Percentiles rank a stretch among this genome's conserved stretches.
Evolutionary conservation across 78 protist genomes (phyloP).

Genomic region (Emiliania huxleyi): DNA sequence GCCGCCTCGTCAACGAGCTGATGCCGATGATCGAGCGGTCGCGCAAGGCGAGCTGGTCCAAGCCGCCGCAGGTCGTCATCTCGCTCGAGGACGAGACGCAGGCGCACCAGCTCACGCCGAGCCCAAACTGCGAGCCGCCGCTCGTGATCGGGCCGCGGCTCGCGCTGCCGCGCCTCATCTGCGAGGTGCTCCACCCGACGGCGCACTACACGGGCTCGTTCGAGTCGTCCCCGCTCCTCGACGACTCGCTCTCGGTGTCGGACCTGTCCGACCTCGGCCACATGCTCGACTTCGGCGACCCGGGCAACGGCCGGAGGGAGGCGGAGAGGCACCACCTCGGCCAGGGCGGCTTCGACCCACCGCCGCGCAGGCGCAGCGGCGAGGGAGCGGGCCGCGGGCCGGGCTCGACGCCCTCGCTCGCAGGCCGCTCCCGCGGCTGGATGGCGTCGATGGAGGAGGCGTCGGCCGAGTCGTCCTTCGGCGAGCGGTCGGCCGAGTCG

Average conservation of each 20-base stretch:
- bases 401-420: too few species aligned
- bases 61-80: neutral
- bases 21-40: neutral
- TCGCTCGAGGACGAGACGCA: neutral
- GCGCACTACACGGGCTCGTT: neutral
- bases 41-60: neutral
- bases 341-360: too few species aligned
- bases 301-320: too few species aligned
- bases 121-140: neutral
- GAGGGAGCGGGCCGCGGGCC: too few species aligned
- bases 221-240: neutral
- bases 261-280: neutral
- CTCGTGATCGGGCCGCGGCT: neutral
- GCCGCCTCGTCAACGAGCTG: neutral
- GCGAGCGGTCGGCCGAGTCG: too few species aligned
- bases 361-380: too few species aligned
- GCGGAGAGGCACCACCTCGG: too few species aligned
- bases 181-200: neutral
- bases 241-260: neutral
- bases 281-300: too few species aligned
- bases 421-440: too few species aligned
- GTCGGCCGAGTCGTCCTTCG: too few species aligned
- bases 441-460: too few species aligned
- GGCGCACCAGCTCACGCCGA: neutral
- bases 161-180: neutral